Evolutionary conservation across 75 land plant genomes (phyloP).

Genomic region (Picea sitchensis): DNA sequence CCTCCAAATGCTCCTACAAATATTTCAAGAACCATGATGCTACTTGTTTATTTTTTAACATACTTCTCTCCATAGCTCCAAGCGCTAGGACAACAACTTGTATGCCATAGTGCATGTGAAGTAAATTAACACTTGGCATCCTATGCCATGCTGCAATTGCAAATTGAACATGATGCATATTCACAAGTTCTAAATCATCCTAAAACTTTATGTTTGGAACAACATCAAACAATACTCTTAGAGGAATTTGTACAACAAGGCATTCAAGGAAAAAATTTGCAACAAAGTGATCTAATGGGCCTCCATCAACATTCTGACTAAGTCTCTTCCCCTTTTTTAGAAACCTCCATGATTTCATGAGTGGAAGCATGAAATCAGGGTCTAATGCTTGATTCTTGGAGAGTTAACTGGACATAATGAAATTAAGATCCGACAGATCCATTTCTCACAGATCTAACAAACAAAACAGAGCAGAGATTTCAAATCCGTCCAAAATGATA

Average conservation of each 20-base stretch:
- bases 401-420: too few species aligned
- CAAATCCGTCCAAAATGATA: too few species aligned
- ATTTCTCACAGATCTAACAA: too few species aligned
- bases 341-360: too few species aligned
- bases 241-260: constrained; percentile 73
- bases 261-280: constrained; percentile 97
- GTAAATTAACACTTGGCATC: constrained; percentile 84
- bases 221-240: constrained; percentile 91
- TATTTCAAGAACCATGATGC: constrained; percentile 52
- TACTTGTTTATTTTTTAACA: constrained; percentile 15
- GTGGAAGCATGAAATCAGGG: too few species aligned
- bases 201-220: constrained; percentile 78
- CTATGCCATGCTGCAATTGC: constrained; percentile 61
- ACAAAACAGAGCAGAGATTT: too few species aligned
- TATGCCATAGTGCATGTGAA: constrained; percentile 90
- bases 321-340: constrained; percentile 15
- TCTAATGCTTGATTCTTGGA: too few species aligned
- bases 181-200: constrained; percentile 79
- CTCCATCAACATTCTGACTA: constrained; percentile 21
- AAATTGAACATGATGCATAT: constrained; percentile 79
- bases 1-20: constrained; percentile 65
- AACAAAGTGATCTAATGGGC: constrained; percentile 66
- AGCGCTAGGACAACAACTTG: constrained; percentile 74
- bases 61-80: constrained; percentile 53
- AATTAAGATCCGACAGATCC: too few species aligned